Conservation (phyloP, 805 yeast species). For the Hanseniaspora mollemarum region DNA sequence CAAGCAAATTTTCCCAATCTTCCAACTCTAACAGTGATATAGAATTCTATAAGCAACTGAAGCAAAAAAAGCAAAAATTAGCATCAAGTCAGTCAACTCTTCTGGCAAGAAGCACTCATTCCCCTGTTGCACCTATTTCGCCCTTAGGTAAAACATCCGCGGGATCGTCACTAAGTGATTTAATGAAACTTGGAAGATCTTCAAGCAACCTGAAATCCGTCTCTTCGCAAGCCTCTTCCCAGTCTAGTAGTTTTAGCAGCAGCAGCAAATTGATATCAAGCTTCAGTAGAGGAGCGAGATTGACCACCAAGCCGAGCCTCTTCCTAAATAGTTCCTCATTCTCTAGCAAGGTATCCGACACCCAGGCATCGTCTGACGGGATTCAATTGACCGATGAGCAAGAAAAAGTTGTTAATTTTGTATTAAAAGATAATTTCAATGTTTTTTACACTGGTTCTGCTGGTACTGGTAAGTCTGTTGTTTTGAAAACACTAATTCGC, state of each 20-base stretch:
- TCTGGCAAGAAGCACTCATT: neutral
- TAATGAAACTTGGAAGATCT: conserved; percentile 11
- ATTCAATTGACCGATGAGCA: conserved; percentile 36
- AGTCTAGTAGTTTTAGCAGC: neutral
- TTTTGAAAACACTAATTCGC: conserved; percentile 55
- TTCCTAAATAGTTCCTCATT: neutral
- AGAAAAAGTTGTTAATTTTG: conserved; percentile 39
- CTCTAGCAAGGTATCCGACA: neutral
- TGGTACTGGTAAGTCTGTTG: conserved; percentile 92
- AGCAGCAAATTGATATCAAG: neutral
- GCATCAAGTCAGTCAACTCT: conserved; percentile 6
- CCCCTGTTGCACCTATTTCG: neutral
- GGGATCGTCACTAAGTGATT: conserved; percentile 9
- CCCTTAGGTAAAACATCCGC: neutral
- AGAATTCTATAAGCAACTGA: conserved; percentile 10
- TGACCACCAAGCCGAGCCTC: neutral
- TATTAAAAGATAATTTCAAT: conserved; percentile 40
- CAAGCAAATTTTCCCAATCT: neutral
- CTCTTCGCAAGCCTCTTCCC: neutral
- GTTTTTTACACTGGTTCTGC: conserved; percentile 95
- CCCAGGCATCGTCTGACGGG: neutral
- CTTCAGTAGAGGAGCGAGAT: conserved; percentile 5
- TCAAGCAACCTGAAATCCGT: neutral
- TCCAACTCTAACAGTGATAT: conserved; percentile 5
- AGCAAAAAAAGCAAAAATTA: conserved; percentile 11